Percentiles rank a stretch among this genome's conserved stretches.
These are phyloP conservation scores for Cutaneotrichosporon mucoides DNA, from an alignment of 1,284 basidiomycete genomes.

Conservation along the genomic window DNA sequence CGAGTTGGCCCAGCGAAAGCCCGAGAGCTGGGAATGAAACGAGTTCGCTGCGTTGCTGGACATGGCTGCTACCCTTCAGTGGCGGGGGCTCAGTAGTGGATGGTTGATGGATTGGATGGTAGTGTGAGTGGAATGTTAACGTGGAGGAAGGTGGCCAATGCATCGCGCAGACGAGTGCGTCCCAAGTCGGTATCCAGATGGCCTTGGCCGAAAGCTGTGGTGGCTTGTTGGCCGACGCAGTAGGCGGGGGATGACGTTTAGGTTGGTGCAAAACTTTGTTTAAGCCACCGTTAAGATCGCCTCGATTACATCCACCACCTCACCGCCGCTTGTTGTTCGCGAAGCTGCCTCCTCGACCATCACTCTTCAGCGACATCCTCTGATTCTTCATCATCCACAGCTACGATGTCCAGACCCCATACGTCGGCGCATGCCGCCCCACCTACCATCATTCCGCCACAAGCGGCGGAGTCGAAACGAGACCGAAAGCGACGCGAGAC, in stretches of 20 bases:
- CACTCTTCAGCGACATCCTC: background rate
- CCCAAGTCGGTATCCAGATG: too few relatives aligned
- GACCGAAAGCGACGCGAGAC: conserved; percentile 53
- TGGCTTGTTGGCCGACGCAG: too few relatives aligned
- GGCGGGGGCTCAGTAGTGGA: too few relatives aligned
- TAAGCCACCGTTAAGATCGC: background rate
- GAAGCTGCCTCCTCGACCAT: background rate
- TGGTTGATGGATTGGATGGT: too few relatives aligned
- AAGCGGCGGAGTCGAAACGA: conserved; percentile 49
- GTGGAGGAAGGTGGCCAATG: too few relatives aligned
- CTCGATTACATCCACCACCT: background rate
- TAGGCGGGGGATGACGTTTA: background rate
- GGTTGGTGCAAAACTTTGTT: background rate
- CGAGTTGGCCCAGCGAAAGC: conserved; percentile 80
- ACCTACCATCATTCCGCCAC: conserved; percentile 38
- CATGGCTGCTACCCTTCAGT: conserved; percentile 18
- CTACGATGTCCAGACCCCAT: conserved; percentile 21
- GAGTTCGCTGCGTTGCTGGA: conserved; percentile 33
- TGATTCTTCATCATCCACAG: conserved; percentile 1
- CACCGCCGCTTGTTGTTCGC: background rate
- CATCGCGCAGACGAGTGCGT: too few relatives aligned
- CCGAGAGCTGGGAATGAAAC: conserved; percentile 46
- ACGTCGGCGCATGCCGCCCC: conserved; percentile 13
- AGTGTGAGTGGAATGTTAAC: too few relatives aligned
- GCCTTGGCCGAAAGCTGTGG: too few relatives aligned